These are phyloP conservation scores for Fusarium sp. DNA, from an alignment of 2,329 filamentous ascomycete species.

Conservation along the genomic window DNA sequence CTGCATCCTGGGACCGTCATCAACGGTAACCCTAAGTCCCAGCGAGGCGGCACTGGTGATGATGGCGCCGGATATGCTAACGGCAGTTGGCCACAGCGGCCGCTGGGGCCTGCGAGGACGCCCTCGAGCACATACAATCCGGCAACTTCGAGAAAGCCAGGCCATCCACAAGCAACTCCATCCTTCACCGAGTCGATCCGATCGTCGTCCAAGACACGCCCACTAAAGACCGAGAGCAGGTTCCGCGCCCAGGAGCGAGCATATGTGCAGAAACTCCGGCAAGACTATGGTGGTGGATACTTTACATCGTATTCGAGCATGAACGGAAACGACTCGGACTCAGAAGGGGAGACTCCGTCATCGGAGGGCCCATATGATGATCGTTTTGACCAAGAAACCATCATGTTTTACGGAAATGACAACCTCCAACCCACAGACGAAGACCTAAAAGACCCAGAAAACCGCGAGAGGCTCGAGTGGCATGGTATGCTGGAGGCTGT, in stretches of 20 bases:
- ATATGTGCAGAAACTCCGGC: slow-evolving; percentile 91
- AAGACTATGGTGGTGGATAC: slow-evolving; percentile 75
- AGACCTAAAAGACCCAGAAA: slow-evolving; percentile 88
- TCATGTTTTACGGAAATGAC: slow-evolving; percentile 93
- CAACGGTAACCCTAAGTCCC: slow-evolving; percentile 57
- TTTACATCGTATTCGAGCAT: slow-evolving; percentile 74
- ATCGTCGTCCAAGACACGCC: slow-evolving; percentile 66
- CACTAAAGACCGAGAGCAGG: slow-evolving; percentile 58
- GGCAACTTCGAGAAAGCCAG: slow-evolving; percentile 67
- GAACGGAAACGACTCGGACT: slow-evolving; percentile 82
- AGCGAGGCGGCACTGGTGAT: slow-evolving; percentile 51
- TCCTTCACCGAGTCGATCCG: slow-evolving; percentile 60
- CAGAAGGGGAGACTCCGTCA: slow-evolving; percentile 90
- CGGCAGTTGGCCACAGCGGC: slow-evolving; percentile 69
- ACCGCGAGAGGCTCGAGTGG: slow-evolving; percentile 94
- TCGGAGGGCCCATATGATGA: slow-evolving; percentile 89
- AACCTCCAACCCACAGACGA: slow-evolving; percentile 89
- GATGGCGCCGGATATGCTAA: slow-evolving; percentile 48
- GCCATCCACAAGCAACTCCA: slow-evolving; percentile 56
- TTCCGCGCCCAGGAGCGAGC: slow-evolving; percentile 83
- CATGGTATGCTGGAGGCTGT: slow-evolving; percentile 98
- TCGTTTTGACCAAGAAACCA: slow-evolving; percentile 88
- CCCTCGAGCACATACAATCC: slow-evolving; percentile 85
- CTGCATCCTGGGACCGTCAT: slow-evolving; percentile 54
- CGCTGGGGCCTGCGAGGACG: slow-evolving; percentile 76